phyloP scores from a whole-genome alignment of 1,139 yeast genomes.

The Kodamaea ohmeri region DNA sequence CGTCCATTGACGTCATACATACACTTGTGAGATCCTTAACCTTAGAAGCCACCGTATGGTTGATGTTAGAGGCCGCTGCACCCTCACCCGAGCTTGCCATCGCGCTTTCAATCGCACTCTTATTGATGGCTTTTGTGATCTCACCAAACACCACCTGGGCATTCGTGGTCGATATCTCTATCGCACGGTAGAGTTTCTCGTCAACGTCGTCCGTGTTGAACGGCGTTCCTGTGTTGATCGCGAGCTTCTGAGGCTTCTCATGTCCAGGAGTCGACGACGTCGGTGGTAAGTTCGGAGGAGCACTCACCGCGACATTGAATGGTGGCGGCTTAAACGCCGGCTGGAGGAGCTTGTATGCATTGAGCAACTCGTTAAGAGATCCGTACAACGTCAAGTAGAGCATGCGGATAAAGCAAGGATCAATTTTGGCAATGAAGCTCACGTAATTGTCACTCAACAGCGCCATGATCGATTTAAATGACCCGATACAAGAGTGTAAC shows the following conservation, averaged over 20 bases:
- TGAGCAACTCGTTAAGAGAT: conserved; percentile 70
- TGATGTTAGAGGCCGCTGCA: conserved; percentile 16
- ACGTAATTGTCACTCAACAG: conserved; percentile 47
- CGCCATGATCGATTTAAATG: conserved; percentile 54
- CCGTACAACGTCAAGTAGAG: conserved; percentile 70
- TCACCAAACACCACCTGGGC: conserved; percentile 82
- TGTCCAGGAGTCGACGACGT: neutral
- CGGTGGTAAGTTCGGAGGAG: neutral
- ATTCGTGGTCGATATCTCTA: conserved; percentile 67
- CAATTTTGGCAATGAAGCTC: conserved; percentile 53
- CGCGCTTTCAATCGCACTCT: conserved; percentile 59
- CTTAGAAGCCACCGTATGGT: conserved; percentile 53
- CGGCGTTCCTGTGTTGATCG: conserved; percentile 25
- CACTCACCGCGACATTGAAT: neutral
- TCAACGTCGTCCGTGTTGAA: conserved; percentile 56
- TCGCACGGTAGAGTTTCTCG: conserved; percentile 70
- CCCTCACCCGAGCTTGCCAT: conserved; percentile 18
- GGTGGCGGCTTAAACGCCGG: conserved; percentile 26
- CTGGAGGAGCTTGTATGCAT: conserved; percentile 61
- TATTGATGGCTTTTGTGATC: conserved; percentile 71
- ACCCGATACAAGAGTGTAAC: conserved; percentile 33
- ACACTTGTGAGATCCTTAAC: conserved; percentile 76
- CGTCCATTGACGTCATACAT: conserved; percentile 79
- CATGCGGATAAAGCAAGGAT: conserved; percentile 69
- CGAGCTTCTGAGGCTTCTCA: conserved; percentile 20